Percentiles rank a stretch among this genome's conserved stretches.
Evolutionary conservation across 441 rosid species (phyloP).

Genomic region (Gossypium schwendimanii): DNA sequence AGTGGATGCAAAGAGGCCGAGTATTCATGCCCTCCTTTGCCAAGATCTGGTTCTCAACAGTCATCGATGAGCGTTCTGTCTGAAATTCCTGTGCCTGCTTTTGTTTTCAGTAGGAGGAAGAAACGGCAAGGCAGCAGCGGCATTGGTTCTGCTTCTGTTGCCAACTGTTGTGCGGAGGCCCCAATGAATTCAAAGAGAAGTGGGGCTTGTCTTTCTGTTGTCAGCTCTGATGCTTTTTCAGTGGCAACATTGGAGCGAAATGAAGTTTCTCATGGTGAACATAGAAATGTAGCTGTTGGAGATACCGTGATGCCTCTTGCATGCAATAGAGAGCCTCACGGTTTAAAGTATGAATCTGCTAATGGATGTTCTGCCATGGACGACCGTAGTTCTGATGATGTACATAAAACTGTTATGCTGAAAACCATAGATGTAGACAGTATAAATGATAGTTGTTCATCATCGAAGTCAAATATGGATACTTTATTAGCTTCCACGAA

Average conservation of each 20-base stretch:
- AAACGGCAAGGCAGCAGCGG: constrained; percentile 18
- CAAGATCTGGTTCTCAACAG: constrained; percentile 30
- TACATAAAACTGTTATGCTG: constrained; percentile 21
- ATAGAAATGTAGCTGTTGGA: constrained; percentile 21
- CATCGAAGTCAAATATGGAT: constrained; percentile 51
- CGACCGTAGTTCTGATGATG: constrained; percentile 25
- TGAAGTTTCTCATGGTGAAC: constrained; percentile 21
- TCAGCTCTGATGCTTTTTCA: constrained; percentile 37
- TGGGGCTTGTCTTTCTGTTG: constrained; percentile 32
- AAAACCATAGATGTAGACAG: constrained; percentile 44
- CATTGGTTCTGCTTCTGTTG: constrained; percentile 4
- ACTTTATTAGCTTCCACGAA: constrained; percentile 41
- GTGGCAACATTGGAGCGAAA: constrained; percentile 23
- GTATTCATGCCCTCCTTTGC: constrained; percentile 23
- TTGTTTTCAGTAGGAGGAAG: constrained; percentile 63
- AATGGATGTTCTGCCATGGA: constrained; percentile 19
- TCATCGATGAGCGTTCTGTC: constrained; percentile 37
- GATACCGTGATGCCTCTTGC: constrained; percentile 17
- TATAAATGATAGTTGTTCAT: constrained; percentile 60
- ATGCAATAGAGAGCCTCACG: constrained; percentile 16
- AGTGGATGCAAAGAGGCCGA: constrained; percentile 31
- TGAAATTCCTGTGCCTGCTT: constrained; percentile 23
- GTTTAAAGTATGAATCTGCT: constrained; percentile 20
- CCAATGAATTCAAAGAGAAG: constrained; percentile 25
- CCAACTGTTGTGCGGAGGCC: constrained; percentile 19